Base-by-base conservation (phyloP, 163 green algal genomes). In the Scenedesmus sp. region DNA sequence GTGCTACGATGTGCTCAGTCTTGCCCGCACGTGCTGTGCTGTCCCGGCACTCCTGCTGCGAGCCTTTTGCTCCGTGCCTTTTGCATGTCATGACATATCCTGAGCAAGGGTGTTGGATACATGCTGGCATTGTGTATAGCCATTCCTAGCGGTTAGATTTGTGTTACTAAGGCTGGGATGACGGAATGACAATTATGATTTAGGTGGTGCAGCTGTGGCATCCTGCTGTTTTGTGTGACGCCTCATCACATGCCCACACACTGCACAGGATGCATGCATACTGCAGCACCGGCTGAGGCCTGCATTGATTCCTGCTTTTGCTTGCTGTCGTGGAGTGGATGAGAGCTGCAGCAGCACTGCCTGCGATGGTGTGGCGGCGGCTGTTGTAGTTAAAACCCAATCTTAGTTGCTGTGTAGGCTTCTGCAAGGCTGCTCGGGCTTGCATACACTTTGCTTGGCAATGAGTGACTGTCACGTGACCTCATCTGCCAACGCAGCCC, bases 101-200 rank as follows among this genome's bases (percentile, higher is more conserved):
- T 79, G 70, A 79, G 70, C 70, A 79, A 79, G 70, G 70, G 70
- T 46, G 70, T 23, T 52, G 70, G 70, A 79, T 23, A 79, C 70
- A 79, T 52, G 70, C 70, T 79, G 70, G 23, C 70, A 79, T 18
- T 79, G 70, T 79, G 6, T 46, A 52, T 79, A 52, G 70, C 23
- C 4, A 6, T 79, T 46, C 15, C 2, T 6, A 2, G 4, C 4
- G 46, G 70, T 46, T 52, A 79, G 3, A 4, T 13, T 13, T 52
- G 70, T n/a, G 70, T 79, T 79, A 13, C 12, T 52, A 15, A 8
- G 6, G 5, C 23, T 79, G 23, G 23, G 20, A 52, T 79, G 70
- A 79, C 70, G 46, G 23, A 13, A 79, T 52, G 4, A 13, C 23
- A 79, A 23, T 6, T 13, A 52, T 79, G 2, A 23, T 20, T 52